phyloP scores from a whole-genome alignment of 306 rosid genomes.

The Castanea sativa region DNA sequence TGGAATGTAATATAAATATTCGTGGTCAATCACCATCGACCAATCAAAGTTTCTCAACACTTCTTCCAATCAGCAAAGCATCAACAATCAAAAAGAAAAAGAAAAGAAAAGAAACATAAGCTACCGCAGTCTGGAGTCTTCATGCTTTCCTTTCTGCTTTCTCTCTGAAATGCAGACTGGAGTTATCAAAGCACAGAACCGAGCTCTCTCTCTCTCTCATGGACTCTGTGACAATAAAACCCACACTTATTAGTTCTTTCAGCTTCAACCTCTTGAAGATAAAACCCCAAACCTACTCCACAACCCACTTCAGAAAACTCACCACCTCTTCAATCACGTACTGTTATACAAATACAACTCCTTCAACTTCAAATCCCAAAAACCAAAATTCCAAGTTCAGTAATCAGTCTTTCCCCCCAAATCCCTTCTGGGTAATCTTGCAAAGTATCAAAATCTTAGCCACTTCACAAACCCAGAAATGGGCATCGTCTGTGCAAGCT shows the following conservation, averaged over 20 bases:
- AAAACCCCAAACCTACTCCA: not conserved
- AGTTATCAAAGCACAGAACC: constrained; percentile 15
- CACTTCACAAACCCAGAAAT: constrained; percentile 29
- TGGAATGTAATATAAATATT: not conserved
- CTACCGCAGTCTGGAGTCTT: not conserved
- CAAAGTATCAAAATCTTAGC: constrained; percentile 32
- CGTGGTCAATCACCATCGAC: not conserved
- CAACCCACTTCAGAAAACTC: constrained; percentile 5
- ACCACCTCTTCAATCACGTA: constrained; percentile 12
- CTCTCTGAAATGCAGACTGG: constrained; percentile 54
- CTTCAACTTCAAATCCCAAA: constrained; percentile 3
- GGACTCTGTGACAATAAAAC: constrained; percentile 45
- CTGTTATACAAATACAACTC: constrained; percentile 5
- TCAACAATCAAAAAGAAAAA: too few species aligned
- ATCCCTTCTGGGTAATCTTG: constrained; percentile 26
- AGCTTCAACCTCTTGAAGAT: not conserved
- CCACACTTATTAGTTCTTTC: constrained; percentile 21
- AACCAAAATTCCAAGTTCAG: constrained; percentile 13
- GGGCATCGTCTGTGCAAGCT: constrained; percentile 14
- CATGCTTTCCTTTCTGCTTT: not conserved
- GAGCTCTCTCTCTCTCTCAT: constrained; percentile 23
- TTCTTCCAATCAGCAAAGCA: not conserved
- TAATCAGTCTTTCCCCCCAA: not conserved
- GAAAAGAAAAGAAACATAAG: not conserved
- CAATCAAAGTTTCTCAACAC: not conserved